Conservation (phyloP, 176 grass and related monocot species). For the Carex kokanica region DNA sequence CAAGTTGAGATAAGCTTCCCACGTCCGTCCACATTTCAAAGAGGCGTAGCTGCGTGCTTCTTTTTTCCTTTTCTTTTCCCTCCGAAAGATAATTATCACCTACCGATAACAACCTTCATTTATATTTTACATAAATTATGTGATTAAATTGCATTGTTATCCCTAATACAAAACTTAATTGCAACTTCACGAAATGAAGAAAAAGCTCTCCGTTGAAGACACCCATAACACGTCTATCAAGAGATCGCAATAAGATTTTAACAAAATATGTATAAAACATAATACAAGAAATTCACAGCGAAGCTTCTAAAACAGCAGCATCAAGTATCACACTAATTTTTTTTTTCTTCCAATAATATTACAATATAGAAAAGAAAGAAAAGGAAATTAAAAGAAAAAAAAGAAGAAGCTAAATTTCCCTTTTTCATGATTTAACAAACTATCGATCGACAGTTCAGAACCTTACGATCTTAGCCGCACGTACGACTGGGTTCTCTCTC, state of each 20-base stretch:
- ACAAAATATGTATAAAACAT: not conserved
- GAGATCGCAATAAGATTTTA: not conserved
- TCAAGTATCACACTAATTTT: conserved; percentile 31
- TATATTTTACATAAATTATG: not conserved
- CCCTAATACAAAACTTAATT: not conserved
- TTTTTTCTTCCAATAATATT: conserved; percentile 7
- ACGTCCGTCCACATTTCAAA: conserved; percentile 3
- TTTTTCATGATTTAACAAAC: conserved; percentile 2
- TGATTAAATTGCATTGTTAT: not conserved
- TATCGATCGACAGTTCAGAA: conserved; percentile 38
- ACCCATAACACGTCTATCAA: not conserved
- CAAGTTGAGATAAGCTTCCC: not conserved
- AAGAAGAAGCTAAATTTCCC: conserved; percentile 19
- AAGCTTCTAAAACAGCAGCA: conserved; percentile 15
- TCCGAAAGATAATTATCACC: conserved; percentile 15
- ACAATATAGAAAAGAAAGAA: conserved; percentile 5
- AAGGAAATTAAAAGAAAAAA: conserved; percentile 3
- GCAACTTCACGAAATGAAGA: not conserved
- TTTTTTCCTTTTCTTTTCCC: not conserved
- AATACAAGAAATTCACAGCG: conserved; percentile 3
- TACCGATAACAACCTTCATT: conserved; percentile 1
- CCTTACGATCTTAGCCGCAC: conserved; percentile 87
- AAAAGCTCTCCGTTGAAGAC: not conserved
- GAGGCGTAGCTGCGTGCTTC: not conserved
- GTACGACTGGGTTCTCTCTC: conserved; percentile 77